Evolutionary conservation across 169 alveolate species (phyloP).

Genomic region (Theileria sp.): DNA sequence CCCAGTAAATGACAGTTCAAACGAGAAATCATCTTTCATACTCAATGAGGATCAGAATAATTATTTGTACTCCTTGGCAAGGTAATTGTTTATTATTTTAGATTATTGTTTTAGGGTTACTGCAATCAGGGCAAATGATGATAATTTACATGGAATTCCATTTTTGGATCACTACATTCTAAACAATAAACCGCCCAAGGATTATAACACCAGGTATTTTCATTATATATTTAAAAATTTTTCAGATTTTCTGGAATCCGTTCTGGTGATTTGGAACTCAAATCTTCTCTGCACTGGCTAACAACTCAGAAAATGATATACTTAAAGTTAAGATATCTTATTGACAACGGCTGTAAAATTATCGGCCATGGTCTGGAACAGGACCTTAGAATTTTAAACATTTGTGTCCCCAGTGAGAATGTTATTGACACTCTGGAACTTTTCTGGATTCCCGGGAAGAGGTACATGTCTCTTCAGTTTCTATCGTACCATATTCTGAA

Average conservation of each 20-base stretch:
- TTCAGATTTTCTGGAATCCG: conserved; percentile 76
- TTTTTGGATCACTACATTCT: conserved; percentile 79
- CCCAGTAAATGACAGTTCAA: background rate
- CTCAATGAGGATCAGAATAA: conserved; percentile 27
- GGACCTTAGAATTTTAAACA: conserved; percentile 78
- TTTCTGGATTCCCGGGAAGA: conserved; percentile 73
- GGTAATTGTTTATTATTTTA: conserved; percentile 15
- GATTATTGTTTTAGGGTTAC: conserved; percentile 58
- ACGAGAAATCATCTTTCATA: conserved; percentile 22
- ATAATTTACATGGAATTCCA: conserved; percentile 63
- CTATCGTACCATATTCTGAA: conserved; percentile 73
- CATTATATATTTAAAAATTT: background rate
- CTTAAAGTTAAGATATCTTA: conserved; percentile 72
- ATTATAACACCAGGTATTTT: conserved; percentile 75
- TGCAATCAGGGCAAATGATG: conserved; percentile 71
- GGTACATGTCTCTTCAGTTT: conserved; percentile 77
- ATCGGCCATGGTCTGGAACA: conserved; percentile 81
- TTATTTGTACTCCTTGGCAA: conserved; percentile 41
- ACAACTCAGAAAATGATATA: conserved; percentile 72
- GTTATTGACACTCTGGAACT: conserved; percentile 79
- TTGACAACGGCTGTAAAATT: conserved; percentile 77
- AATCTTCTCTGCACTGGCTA: conserved; percentile 74
- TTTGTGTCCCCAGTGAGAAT: conserved; percentile 74
- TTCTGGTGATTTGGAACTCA: conserved; percentile 78
- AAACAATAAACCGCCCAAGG: conserved; percentile 74